These are phyloP conservation scores for Inga laurina DNA, from an alignment of 306 rosid genomes.

Conservation along the genomic window DNA sequence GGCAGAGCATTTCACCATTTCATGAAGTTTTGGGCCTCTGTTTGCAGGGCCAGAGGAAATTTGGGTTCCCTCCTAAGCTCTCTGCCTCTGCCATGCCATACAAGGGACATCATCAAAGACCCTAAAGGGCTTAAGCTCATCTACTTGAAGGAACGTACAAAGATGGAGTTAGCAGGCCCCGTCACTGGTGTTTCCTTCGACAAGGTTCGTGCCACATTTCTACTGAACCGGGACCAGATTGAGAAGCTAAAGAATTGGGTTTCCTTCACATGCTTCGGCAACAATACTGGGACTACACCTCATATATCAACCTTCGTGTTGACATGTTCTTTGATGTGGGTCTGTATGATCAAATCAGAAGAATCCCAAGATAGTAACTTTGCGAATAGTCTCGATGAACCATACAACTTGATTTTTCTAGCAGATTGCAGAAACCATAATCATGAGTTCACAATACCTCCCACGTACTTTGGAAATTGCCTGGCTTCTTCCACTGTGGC, in stretches of 20 bases:
- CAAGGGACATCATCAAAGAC: not conserved
- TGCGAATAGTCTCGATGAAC: not conserved
- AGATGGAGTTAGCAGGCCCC: not conserved
- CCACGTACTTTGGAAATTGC: constrained; percentile 38
- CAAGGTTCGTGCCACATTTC: constrained; percentile 7
- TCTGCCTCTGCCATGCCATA: not conserved
- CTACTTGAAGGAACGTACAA: not conserved
- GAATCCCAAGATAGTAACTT: not conserved
- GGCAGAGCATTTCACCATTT: constrained; percentile 23
- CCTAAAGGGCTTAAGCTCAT: not conserved
- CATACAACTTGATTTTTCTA: constrained; percentile 19
- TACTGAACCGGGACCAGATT: not conserved
- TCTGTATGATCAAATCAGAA: constrained; percentile 28
- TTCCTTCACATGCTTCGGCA: not conserved
- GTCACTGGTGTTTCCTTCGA: not conserved
- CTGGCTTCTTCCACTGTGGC: not conserved
- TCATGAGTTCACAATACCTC: constrained; percentile 33
- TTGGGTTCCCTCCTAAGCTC: not conserved
- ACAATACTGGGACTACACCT: not conserved
- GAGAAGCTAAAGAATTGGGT: constrained; percentile 2
- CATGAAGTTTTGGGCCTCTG: constrained; percentile 23
- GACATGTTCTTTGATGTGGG: constrained; percentile 30
- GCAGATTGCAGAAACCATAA: constrained; percentile 48
- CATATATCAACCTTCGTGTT: constrained; percentile 16
- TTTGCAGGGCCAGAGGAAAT: not conserved